Evolutionary conservation across 169 alveolate species (phyloP), one percentile per base, ranked within the genome.

Genomic region (Plasmodium malariae): DNA sequence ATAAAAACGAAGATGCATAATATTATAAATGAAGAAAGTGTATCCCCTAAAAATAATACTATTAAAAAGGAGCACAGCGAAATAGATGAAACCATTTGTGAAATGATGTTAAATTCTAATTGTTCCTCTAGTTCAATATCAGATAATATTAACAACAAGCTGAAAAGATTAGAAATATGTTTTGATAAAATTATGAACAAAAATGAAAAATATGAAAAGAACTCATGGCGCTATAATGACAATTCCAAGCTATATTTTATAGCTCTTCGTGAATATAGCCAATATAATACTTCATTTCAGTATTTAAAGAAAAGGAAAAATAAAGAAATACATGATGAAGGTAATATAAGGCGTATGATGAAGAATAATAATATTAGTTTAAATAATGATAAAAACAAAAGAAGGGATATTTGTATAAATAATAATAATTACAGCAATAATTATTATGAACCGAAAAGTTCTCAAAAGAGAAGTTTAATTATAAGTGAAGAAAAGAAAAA

Each of bases 141-240:
- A 5, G 40, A 54, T n/a, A 32, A 78, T 60, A 28, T 78, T 28
- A 68, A 54, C 60, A 28, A 62, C 2, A 63, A 34, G 37, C 55
- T 78, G 49, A 60, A 62, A 45, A 78, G 63, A 45, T 37, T 78
- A 36, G 69, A 78, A 19, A 30, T 49, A 14, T 34, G 74, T 34
- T 78, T 78, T 78, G 65, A 55, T 24, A 78, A 55, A 62, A 78
- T 78, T n/a, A 78, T 63, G 67, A 48, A 62, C 19, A 43, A 63
- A 6, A 69, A 62, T 34, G 48, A 78, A 45, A 62, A 43, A 45
- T 21, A 14, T 14, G 36, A 63, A 45, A 69, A 37, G 34, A 40
- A 78, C 1, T 54, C 28, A 24, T 6, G 0, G 36, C 3, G 2
- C 1, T 62, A 55, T n/a, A 48, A 28, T 21, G 26, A 62, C 19